Percentiles rank a stretch among this genome's conserved stretches.
These are phyloP conservation scores for Delonix regia DNA, from an alignment of 306 rosid species.

Conservation along the genomic window DNA sequence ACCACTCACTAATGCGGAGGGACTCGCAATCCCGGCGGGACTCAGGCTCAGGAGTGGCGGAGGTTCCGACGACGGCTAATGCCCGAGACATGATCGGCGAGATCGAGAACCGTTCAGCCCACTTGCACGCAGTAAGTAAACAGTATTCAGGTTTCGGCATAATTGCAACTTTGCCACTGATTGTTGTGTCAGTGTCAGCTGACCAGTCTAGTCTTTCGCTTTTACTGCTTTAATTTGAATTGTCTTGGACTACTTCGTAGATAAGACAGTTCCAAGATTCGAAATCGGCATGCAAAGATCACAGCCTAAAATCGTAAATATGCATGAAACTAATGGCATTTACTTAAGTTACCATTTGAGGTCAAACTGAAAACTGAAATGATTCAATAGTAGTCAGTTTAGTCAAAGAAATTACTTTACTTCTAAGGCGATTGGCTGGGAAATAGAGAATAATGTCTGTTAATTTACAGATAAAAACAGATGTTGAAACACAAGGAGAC, in stretches of 20 bases:
- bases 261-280: constrained; percentile 62
- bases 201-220: constrained; percentile 39
- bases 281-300: neutral
- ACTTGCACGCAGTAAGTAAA: constrained; percentile 82
- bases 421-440: neutral
- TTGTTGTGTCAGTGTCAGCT: constrained; percentile 46
- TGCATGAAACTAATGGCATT: constrained; percentile 34
- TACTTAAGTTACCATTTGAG: neutral
- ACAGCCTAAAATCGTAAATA: constrained; percentile 41
- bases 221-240: constrained; percentile 39
- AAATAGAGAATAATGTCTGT: neutral
- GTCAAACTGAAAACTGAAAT: constrained; percentile 12
- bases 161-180: constrained; percentile 58
- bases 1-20: constrained; percentile 92
- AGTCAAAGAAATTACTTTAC: constrained; percentile 14
- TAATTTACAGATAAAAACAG: constrained; percentile 79
- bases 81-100: constrained; percentile 99
- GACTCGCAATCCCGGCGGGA: constrained; percentile 75
- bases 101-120: constrained; percentile 98
- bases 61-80: constrained; percentile 62
- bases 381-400: neutral
- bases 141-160: constrained; percentile 13
- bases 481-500: constrained; percentile 96
- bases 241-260: constrained; percentile 40
- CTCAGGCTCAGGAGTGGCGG: constrained; percentile 45